A percentile compares a stretch with the other conserved stretches of the same genome.
phyloP scores from a whole-genome alignment of 164 flowering plant genomes.

The Platanus orientalis region DNA sequence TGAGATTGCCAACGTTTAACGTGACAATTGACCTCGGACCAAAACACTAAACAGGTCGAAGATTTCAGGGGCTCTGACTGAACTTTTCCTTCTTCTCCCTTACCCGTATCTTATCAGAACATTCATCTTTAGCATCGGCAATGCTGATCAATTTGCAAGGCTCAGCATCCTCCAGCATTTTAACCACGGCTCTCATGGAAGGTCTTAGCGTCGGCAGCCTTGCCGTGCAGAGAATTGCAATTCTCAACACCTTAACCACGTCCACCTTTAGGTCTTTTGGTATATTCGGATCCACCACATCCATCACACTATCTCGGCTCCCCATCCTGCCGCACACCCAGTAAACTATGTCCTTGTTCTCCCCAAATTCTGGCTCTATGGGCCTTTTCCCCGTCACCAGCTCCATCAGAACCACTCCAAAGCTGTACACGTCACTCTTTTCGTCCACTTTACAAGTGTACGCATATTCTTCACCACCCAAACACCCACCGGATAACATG shows the following conservation, averaged over 20 bases:
- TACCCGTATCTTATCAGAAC: too few relatives aligned
- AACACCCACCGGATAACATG: too few relatives aligned
- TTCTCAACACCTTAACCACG: constrained; percentile 48
- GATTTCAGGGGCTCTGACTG: too few relatives aligned
- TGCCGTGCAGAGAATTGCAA: constrained; percentile 53
- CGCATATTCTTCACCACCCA: constrained; percentile 51
- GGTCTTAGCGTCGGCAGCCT: constrained; percentile 58
- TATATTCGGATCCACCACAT: constrained; percentile 43
- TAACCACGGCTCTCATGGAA: constrained; percentile 71
- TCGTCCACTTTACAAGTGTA: constrained; percentile 60
- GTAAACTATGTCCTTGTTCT: constrained; percentile 52
- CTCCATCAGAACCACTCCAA: constrained; percentile 71
- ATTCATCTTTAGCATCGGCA: constrained; percentile 20
- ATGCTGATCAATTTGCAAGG: constrained; percentile 30
- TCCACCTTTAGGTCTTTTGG: constrained; percentile 37
- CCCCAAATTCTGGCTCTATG: constrained; percentile 54
- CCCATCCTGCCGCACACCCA: constrained; percentile 40
- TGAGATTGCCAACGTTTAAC: too few relatives aligned
- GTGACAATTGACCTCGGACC: too few relatives aligned
- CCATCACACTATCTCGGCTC: constrained; percentile 24
- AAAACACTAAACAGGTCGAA: too few relatives aligned
- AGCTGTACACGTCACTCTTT: constrained; percentile 70
- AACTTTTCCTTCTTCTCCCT: too few relatives aligned
- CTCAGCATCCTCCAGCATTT: constrained; percentile 66
- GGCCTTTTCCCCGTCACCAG: constrained; percentile 63